A percentile compares a stretch with the other conserved stretches of the same genome.
Conservation (phyloP, 176 grass and related monocot genomes). For the Eleusine indica region DNA sequence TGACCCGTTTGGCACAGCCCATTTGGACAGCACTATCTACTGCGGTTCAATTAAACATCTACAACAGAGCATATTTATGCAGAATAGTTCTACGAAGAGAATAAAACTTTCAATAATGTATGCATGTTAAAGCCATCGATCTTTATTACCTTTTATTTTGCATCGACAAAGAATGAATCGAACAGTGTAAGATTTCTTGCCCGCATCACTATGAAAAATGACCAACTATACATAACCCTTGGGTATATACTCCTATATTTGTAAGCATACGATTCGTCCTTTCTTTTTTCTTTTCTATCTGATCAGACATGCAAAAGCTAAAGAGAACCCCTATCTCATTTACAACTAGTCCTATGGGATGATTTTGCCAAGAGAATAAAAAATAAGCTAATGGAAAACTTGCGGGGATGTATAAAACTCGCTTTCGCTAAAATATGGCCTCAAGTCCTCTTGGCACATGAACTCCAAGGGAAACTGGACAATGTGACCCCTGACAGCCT, state of each 20-base stretch:
- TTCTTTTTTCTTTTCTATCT: neutral
- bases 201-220: neutral
- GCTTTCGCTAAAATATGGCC: slow-evolving; percentile 64
- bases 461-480: slow-evolving; percentile 79
- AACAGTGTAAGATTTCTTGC: neutral
- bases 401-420: slow-evolving; percentile 71
- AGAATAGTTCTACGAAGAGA: neutral
- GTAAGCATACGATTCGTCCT: neutral
- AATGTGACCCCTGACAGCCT: slow-evolving; percentile 60
- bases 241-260: slow-evolving; percentile 12
- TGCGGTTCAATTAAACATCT: neutral
- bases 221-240: slow-evolving; percentile 19
- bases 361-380: neutral
- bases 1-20: no score
- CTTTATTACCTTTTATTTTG: neutral
- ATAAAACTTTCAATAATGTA: neutral
- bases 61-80: no score
- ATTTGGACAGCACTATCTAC: no score
- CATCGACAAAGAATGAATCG: slow-evolving; percentile 5
- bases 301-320: neutral
- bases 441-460: slow-evolving; percentile 81
- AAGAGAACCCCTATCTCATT: neutral
- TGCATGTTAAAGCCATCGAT: neutral
- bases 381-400: slow-evolving; percentile 70
- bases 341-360: slow-evolving; percentile 19